Evolutionary conservation across 768 basidiomycete species (phyloP), one percentile per base, ranked within the genome.

Genomic region (Hericium erinaceus): DNA sequence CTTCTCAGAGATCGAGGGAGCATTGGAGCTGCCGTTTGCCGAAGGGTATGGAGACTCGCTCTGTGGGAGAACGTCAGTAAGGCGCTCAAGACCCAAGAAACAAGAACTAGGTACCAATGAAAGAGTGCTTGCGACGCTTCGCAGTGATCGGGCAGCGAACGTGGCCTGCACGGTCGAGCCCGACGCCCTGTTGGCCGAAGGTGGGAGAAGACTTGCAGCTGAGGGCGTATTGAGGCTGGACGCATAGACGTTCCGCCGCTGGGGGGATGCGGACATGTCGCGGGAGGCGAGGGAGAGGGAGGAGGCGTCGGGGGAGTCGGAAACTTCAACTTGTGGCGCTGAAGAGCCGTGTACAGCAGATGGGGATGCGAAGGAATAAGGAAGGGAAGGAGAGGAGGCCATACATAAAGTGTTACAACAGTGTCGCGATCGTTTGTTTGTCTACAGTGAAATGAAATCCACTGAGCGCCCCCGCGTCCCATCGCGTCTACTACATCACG

Each of bases 101-200:
- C 37, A 57, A 57, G 10, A 11, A 20, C 11, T 16, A 24, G 49
- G 50, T 44, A 64, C 65, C 38, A 66, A 55, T 41, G 65, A 66
- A 15, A 52, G 46, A 56, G 60, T 55, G 59, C 63, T 64, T 26
- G 63, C 63, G 52, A 63, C 54, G 46, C 55, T 60, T 51, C 61
- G 62, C n/a, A 64, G 54, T n/a, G 60, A 60, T 33, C 39, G 4
- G 64, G 63, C 8, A 50, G 46, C 55, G 55, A 66, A 58, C 20
- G 62, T 57, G 18, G 62, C 57, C 54, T 61, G 63, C 57, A 64
- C 62, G 50, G 55, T 55, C 11, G 58, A 55, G 39, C 57, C 49
- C 8, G 28, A n/a, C 7, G 55, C 48, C 40, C 64, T 39, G 11
- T 26, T 49, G 15, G 52, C 28, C 10, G 59, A 60, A 1, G 64